Evolutionary conservation across 148 eudicot species (phyloP).

Genomic region (Polygonum maritimum): DNA sequence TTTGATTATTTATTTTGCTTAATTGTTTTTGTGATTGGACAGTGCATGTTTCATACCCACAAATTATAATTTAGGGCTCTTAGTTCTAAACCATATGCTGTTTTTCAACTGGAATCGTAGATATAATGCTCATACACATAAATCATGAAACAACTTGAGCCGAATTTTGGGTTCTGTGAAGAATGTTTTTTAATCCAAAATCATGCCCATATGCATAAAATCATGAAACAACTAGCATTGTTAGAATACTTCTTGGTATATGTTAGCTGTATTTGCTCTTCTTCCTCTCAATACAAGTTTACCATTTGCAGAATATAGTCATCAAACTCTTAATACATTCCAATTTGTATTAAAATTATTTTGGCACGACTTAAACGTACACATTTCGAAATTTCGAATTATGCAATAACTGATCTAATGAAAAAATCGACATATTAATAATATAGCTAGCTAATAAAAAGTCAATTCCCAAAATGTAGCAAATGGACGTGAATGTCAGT

Average conservation of each 20-base stretch:
- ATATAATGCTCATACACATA: not conserved
- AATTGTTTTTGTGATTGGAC: not conserved
- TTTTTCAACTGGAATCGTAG: not conserved
- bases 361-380: too few species aligned
- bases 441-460: not conserved
- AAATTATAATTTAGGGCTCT: not conserved
- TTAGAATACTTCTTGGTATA: not conserved
- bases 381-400: too few species aligned
- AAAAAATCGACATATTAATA: not conserved
- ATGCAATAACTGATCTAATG: too few species aligned
- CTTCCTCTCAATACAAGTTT: too few species aligned
- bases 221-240: not conserved
- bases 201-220: too few species aligned
- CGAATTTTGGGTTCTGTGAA: not conserved
- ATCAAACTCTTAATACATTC: not conserved
- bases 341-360: not conserved
- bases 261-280: too few species aligned
- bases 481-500: constrained; percentile 8
- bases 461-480: constrained; percentile 2
- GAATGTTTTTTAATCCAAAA: not conserved
- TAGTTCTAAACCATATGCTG: not conserved
- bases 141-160: not conserved
- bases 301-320: too few species aligned
- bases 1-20: not conserved
- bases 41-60: not conserved